Conservation (phyloP, 257 asterid species). For the Solanum infundibuliforme region DNA sequence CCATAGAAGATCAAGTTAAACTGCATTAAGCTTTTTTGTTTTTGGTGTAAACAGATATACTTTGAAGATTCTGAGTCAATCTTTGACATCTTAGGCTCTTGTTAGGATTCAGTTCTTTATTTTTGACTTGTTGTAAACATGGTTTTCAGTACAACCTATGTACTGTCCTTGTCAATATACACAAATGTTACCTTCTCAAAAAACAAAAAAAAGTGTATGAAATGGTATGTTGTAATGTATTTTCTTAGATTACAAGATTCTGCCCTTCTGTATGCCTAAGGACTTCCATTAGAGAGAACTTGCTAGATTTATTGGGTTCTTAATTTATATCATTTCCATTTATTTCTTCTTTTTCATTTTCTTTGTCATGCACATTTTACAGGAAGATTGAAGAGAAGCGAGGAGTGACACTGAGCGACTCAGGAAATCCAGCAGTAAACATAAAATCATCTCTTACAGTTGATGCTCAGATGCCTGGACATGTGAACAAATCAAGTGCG, state of each 20-base stretch:
- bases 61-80: not conserved
- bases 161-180: not conserved
- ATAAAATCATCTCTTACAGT: conserved; percentile 26
- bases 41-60: not conserved
- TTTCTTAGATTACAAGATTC: not conserved
- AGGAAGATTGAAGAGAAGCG: conserved; percentile 97
- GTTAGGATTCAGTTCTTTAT: not conserved
- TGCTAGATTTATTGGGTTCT: not conserved
- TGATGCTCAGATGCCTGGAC: conserved; percentile 39
- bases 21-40: not conserved
- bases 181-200: not conserved
- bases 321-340: not conserved
- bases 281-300: not conserved
- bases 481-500: conserved; percentile 34
- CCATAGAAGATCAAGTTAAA: not conserved
- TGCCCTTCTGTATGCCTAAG: not conserved
- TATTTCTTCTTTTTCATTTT: not conserved
- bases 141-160: not conserved
- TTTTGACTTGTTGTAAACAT: not conserved
- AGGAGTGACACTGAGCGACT: conserved; percentile 72
- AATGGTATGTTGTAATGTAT: not conserved
- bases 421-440: conserved; percentile 51
- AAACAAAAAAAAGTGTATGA: not conserved
- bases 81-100: not conserved
- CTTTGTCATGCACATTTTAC: conserved; percentile 2